These are phyloP conservation scores for Botrytis byssoidea DNA, from an alignment of 2,329 filamentous ascomycete genomes.

Conservation along the genomic window DNA sequence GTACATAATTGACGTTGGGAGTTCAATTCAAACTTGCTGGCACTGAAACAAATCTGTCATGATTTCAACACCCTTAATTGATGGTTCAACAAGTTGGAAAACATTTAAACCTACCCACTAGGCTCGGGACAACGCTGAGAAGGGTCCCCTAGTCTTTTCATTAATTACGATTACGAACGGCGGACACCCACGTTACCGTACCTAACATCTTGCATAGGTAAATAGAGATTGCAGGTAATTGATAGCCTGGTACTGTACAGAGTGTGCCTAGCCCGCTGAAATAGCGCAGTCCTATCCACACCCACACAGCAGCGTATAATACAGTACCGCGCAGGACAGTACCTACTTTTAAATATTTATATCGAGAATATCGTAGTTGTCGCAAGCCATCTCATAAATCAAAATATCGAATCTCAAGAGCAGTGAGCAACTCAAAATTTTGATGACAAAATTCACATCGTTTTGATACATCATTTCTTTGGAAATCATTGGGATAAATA, in stretches of 20 bases:
- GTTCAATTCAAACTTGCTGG: neutral
- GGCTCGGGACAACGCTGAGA: neutral
- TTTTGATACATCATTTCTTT: neutral
- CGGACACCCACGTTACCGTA: neutral
- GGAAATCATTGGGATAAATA: neutral
- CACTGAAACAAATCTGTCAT: neutral
- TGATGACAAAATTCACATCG: neutral
- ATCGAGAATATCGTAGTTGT: neutral
- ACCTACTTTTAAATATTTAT: neutral
- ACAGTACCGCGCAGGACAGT: neutral
- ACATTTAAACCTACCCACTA: neutral
- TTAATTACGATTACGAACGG: neutral
- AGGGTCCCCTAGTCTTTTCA: neutral
- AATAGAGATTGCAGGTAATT: neutral
- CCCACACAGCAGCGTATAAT: neutral
- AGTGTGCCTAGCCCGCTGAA: neutral
- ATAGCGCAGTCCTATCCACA: neutral
- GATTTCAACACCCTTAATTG: neutral
- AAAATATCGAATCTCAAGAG: neutral
- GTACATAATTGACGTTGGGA: neutral
- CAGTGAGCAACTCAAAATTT: neutral
- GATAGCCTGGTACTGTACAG: neutral
- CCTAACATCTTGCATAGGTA: neutral
- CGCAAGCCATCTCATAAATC: neutral
- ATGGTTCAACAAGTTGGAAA: neutral